Base-by-base conservation (phyloP, 108 stramenopile species). In the Nitzschia sp. region DNA sequence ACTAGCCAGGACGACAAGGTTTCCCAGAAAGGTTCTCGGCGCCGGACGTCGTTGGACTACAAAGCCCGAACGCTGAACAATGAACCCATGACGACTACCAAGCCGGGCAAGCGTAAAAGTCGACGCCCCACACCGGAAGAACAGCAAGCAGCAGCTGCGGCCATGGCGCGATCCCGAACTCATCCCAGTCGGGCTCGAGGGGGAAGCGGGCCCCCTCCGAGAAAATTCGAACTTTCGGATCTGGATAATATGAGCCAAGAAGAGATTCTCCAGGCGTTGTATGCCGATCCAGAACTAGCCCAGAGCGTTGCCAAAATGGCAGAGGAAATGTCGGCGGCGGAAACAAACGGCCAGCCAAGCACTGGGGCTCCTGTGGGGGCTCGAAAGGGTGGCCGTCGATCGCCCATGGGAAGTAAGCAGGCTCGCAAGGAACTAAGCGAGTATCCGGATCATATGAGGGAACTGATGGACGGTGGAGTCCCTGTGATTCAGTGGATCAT, bases 401-500 rank as follows among this genome's bases (percentile, higher is more conserved):
- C 17, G 18, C 4, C 17, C n/a, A 23, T 4, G 4, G 49, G 49
- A 4, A 58, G 4, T 3, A 28, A 23, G 17, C 27, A 4, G 5
- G 27, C 13, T 27, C 23, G 4, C 28, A 69, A 29, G 29, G 32
- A 31, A 3, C 4, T 23, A 25, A 42, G 25, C 19, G 26, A 45
- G 27, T 36, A 72, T 72, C 71, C 71, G 9, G 38, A 61, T 31
- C 72, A 74, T 31, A 4, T 74, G 26, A 27, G 56, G 32, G 54
- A 64, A 1, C 46, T 55, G 6, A 74, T 74, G 48, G 73, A 80
- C 4, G 66, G 53, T 19, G 76, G 75, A 6, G 68, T 84, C 28
- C 83, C 83, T 5, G 64, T 79, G 46, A 45, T 75, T 2, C 72
- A 76, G 27, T 84, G 83, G 83, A 25, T 77, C 21, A 64, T 77